Evolutionary conservation across 2,329 filamentous ascomycete genomes (phyloP).

Genomic region (Dendrostoma leiphaemia): DNA sequence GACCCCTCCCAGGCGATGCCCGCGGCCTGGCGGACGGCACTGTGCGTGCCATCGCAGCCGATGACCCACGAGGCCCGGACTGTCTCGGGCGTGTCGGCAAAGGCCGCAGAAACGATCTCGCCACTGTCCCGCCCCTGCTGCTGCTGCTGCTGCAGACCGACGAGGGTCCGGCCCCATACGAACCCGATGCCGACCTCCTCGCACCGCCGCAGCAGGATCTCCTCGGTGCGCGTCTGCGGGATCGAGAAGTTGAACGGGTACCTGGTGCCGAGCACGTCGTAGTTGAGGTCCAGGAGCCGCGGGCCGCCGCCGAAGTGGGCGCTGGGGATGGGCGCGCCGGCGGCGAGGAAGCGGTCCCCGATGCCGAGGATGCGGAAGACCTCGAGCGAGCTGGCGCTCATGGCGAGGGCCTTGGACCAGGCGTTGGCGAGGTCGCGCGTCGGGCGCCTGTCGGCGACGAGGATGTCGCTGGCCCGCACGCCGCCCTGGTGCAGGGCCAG

Average conservation of each 20-base stretch:
- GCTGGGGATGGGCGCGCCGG: not conserved
- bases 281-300: conserved; percentile 5
- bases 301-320: conserved; percentile 3
- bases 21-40: conserved; percentile 34
- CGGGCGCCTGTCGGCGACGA: conserved; percentile 7
- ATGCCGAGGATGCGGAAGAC: conserved; percentile 14
- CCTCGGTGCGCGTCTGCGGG: conserved; percentile 3
- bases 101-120: not conserved
- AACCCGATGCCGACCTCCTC: conserved; percentile 10
- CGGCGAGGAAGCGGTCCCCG: conserved; percentile 1
- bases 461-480: conserved; percentile 1
- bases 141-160: not conserved
- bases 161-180: conserved; percentile 4
- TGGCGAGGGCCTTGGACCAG: conserved; percentile 6
- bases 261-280: conserved; percentile 15
- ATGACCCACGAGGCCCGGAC: conserved; percentile 35
- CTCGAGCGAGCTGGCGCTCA: conserved; percentile 13
- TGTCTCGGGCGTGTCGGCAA: not conserved
- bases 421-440: not conserved
- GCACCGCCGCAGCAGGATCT: conserved; percentile 5
- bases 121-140: too few species aligned
- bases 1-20: conserved; percentile 36
- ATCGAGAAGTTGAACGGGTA: conserved; percentile 10
- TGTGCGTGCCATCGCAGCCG: conserved; percentile 42
- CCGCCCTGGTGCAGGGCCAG: conserved; percentile 11